These are phyloP conservation scores for Pinus tabuliformis DNA, from an alignment of 75 land plant species.

Conservation along the genomic window DNA sequence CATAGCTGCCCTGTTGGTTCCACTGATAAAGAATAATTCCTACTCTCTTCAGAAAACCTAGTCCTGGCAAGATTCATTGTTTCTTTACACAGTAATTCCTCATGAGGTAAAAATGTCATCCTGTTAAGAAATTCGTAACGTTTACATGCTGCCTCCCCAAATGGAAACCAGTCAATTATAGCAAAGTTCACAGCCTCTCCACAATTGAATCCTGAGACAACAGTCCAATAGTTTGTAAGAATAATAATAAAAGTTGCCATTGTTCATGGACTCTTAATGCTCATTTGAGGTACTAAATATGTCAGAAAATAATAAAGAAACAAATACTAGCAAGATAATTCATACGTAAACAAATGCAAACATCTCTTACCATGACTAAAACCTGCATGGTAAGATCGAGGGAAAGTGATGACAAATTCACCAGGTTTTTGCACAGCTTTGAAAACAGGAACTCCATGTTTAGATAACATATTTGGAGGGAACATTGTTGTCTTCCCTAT, in stretches of 20 bases:
- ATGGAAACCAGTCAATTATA: slow-evolving; percentile 83
- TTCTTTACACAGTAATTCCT: slow-evolving; percentile 91
- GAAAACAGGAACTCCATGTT: slow-evolving; percentile 76
- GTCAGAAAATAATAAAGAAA: background rate
- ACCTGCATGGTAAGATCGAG: slow-evolving; percentile 93
- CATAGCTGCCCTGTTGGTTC: slow-evolving; percentile 28
- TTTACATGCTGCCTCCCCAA: slow-evolving; percentile 72
- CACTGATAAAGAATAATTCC: slow-evolving; percentile 10
- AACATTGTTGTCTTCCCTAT: slow-evolving; percentile 91
- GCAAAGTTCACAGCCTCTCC: slow-evolving; percentile 98
- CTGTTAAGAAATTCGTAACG: slow-evolving; percentile 82
- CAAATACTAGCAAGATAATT: background rate
- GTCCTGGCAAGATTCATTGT: slow-evolving; percentile 42
- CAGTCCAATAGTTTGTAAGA: background rate
- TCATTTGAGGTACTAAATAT: background rate
- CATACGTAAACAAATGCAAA: background rate
- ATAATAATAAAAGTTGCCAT: background rate
- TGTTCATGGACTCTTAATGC: background rate
- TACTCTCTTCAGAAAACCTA: slow-evolving; percentile 10
- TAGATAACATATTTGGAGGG: slow-evolving; percentile 70
- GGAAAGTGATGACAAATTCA: slow-evolving; percentile 85
- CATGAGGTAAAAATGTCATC: slow-evolving; percentile 83
- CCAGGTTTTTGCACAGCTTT: slow-evolving; percentile 90
- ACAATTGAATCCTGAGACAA: slow-evolving; percentile 81
- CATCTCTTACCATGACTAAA: slow-evolving; percentile 78